phyloP scores from a whole-genome alignment of 768 basidiomycete species.

The Suillus alpinus region DNA sequence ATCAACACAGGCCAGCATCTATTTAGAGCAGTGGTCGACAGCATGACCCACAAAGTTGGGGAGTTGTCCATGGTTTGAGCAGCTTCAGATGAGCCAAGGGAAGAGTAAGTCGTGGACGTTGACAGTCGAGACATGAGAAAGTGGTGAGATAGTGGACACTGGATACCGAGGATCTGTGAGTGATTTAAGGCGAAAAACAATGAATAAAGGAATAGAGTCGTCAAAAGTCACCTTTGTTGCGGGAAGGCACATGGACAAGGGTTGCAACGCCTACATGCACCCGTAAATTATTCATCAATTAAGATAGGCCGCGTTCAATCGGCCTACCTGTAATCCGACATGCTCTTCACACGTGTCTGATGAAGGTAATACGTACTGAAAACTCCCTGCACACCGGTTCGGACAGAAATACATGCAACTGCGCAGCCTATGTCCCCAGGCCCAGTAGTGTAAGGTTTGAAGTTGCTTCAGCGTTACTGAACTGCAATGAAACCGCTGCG shows the following conservation, averaged over 20 bases:
- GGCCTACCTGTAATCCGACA: background rate
- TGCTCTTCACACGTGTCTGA: background rate
- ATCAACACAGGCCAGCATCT: constrained; percentile 50
- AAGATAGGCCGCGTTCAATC: background rate
- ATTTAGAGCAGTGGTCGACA: constrained; percentile 22
- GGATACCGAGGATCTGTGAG: background rate
- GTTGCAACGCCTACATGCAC: background rate
- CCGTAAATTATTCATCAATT: background rate
- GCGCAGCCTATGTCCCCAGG: background rate
- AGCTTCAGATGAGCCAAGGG: background rate
- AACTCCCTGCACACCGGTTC: background rate
- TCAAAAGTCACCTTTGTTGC: background rate
- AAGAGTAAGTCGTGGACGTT: background rate
- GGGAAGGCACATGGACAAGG: background rate
- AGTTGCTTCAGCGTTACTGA: background rate
- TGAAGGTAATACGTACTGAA: background rate
- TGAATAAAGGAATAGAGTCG: background rate
- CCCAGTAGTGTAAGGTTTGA: too few species aligned
- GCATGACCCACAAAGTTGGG: background rate
- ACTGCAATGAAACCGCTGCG: background rate
- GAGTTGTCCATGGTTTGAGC: background rate
- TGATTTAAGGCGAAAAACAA: background rate
- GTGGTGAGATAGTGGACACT: background rate
- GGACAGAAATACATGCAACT: background rate
- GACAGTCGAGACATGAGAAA: background rate